phyloP scores from a whole-genome alignment of 169 alveolate genomes.

The Pseudocohnilembus persalinus region DNA sequence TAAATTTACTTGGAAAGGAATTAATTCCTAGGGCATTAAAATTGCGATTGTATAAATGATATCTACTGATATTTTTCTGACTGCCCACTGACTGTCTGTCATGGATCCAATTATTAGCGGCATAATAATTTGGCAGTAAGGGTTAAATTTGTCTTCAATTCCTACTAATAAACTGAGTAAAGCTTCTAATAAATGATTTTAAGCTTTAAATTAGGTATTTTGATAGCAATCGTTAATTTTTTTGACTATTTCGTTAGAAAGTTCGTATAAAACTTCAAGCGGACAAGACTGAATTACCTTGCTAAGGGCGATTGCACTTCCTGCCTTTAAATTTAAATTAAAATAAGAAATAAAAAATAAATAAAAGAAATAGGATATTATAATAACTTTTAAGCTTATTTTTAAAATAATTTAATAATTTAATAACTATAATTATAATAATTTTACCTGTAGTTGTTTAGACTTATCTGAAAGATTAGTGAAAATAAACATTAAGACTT shows the following conservation, averaged over 20 bases:
- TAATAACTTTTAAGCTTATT: too few species aligned
- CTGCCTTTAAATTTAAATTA: neutral
- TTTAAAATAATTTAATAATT: too few species aligned
- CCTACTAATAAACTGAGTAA: conserved; percentile 7
- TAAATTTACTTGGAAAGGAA: neutral
- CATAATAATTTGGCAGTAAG: neutral
- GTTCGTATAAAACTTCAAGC: conserved; percentile 1
- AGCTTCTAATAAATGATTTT: conserved; percentile 5
- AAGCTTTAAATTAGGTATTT: neutral
- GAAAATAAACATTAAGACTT: neutral
- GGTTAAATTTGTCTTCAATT: conserved; percentile 3
- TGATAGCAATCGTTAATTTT: neutral
- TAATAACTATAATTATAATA: neutral
- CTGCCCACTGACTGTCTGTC: conserved; percentile 2
- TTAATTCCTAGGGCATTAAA: conserved; percentile 3
- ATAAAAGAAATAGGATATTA: too few species aligned
- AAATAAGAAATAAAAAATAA: neutral
- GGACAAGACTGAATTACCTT: neutral
- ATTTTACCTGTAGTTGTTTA: neutral
- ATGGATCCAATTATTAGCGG: neutral
- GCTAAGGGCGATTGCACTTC: neutral
- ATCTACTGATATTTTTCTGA: conserved; percentile 22
- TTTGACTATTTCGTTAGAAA: neutral
- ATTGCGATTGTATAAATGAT: conserved; percentile 8
- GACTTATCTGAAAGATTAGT: conserved; percentile 3